A percentile compares a stretch with the other conserved stretches of the same genome.
These are phyloP conservation scores for Apiotrichum laibachii DNA, from an alignment of 1,284 basidiomycete genomes.

Conservation along the genomic window DNA sequence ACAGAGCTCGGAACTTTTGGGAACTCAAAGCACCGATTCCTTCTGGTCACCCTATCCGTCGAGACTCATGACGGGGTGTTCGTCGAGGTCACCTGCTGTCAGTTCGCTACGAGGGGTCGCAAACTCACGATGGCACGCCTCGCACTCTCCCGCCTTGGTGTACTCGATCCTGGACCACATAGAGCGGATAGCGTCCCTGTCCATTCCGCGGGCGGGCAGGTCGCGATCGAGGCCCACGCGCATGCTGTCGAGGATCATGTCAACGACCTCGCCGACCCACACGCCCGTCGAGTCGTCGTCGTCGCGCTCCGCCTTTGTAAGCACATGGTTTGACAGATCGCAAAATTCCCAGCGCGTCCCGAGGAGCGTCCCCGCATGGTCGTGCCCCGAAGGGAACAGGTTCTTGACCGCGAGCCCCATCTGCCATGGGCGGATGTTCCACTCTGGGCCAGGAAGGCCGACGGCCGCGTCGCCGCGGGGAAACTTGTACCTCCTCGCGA, in stretches of 20 bases:
- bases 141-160: background rate
- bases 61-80: no score
- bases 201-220: slow-evolving; percentile 30
- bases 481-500: slow-evolving; percentile 9
- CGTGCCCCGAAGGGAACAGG: slow-evolving; percentile 27
- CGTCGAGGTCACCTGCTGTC: no score
- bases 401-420: slow-evolving; percentile 30
- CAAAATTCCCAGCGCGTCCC: slow-evolving; percentile 21
- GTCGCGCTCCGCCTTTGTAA: slow-evolving; percentile 25
- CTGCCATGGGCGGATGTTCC: slow-evolving; percentile 40
- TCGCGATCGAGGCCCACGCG: slow-evolving; percentile 23
- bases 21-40: no score
- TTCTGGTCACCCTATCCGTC: no score
- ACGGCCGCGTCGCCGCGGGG: slow-evolving; percentile 17
- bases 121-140: slow-evolving; percentile 12
- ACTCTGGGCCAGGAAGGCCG: slow-evolving; percentile 31
- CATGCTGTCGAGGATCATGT: slow-evolving; percentile 21
- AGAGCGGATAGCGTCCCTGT: slow-evolving; percentile 10
- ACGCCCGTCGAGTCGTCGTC: slow-evolving; percentile 35
- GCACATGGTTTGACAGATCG: slow-evolving; percentile 24
- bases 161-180: slow-evolving; percentile 12
- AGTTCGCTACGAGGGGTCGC: no score
- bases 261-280: slow-evolving; percentile 23
- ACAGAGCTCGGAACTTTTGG: no score
- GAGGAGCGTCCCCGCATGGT: slow-evolving; percentile 12